Base-by-base conservation (phyloP, 345 rosid species). In the Hevea brasiliensis region DNA sequence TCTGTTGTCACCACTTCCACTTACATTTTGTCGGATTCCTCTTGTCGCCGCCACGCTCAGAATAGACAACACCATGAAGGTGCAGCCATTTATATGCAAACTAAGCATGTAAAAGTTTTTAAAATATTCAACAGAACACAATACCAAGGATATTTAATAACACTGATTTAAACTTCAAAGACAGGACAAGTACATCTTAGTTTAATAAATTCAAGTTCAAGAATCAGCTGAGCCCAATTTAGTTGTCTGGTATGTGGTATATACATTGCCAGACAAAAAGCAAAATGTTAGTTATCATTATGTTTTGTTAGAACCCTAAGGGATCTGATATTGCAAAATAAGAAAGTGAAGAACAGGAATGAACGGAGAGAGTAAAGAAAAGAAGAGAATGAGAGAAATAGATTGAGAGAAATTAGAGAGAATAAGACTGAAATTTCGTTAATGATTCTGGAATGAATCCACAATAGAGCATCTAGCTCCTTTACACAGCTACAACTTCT, bases 121-220 rank as follows among this genome's bases (percentile, higher is more conserved):
- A 55, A 54, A 24, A 48, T 14, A 41, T 41, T 41, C 4, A 41
- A 41, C 4, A 41, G 8, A 41, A 41, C 4, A 41, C 4, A 41
- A 41, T 29, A 71, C 20, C 17, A 47, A 53, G 26, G 40, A 21
- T 61, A 29, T 32, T 29, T 55, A 67, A 44, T 58, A 32, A 61
- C 59, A 48, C 40, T 47, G 45, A 44, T 41, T 53, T n/a, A 11
- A 48, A 18, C n/a, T 27, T 47, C 57, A 20, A 42, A 24, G 53
- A 18, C 24, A 20, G 15, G 17, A 15, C 27, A 20, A 10, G 12
- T 17, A 47, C 1, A 61, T 59, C 20, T 24, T 18, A 32, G 45
- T 71, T 59, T 15, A 61, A 20, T 55, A 55, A 27, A 64, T 41
- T 65, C 55, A 63, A 54, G 61, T 54, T 54, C 44, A 64, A 54